Conservation (phyloP, 2,329 filamentous ascomycete species). For the Claviceps fusiformis region DNA sequence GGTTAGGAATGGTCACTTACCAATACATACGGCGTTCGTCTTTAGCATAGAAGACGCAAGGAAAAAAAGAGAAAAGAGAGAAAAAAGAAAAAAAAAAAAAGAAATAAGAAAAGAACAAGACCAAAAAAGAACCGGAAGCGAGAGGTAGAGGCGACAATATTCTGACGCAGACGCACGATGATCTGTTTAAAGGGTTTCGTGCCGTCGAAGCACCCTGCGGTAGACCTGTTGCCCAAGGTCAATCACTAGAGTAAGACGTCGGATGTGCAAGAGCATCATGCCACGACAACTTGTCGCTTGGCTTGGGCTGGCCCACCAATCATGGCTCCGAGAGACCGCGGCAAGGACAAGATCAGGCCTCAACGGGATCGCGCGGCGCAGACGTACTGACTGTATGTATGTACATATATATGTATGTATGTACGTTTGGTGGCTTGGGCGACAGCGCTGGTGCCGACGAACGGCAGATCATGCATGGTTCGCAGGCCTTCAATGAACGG, state of each 20-base stretch:
- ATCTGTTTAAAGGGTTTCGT: not conserved
- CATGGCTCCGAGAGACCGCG: not conserved
- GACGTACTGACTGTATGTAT: too few species aligned
- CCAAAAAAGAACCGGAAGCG: not conserved
- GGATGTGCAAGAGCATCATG: not conserved
- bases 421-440: slow-evolving; percentile 7
- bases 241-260: not conserved
- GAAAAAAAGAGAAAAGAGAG: not conserved
- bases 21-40: not conserved
- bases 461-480: slow-evolving; percentile 10
- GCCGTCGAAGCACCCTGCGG: not conserved
- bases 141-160: not conserved
- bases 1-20: not conserved
- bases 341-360: not conserved
- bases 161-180: not conserved
- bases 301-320: not conserved
- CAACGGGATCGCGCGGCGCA: not conserved
- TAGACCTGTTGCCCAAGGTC: not conserved
- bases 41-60: too few species aligned
- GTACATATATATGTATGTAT: too few species aligned
- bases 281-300: not conserved
- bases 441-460: slow-evolving; percentile 4
- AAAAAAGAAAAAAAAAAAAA: not conserved
- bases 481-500: slow-evolving; percentile 7
- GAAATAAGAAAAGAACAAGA: not conserved